A percentile compares a stretch with the other conserved stretches of the same genome.
phyloP scores from a whole-genome alignment of 176 grass and related monocot species.

The Rhynchospora pubera region DNA sequence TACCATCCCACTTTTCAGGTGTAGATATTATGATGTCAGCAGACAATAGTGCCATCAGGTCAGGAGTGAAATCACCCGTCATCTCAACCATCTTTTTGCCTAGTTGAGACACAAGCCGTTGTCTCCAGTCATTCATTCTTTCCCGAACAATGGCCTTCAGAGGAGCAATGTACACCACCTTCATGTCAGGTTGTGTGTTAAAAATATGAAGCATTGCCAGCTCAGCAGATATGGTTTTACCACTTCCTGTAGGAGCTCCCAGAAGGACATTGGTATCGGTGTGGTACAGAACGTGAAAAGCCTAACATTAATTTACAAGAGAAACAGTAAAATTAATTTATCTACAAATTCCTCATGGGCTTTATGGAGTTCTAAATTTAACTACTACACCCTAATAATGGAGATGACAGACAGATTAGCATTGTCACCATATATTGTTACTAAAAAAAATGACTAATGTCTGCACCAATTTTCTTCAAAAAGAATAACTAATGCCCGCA shows the following conservation, averaged over 20 bases:
- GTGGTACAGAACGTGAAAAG: conserved; percentile 94
- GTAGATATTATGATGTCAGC: conserved; percentile 99
- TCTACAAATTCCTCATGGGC: neutral
- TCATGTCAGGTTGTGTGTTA: conserved; percentile 91
- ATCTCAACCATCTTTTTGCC: conserved; percentile 99
- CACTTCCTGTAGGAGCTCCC: conserved; percentile 96
- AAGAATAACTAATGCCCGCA: conserved; percentile 4
- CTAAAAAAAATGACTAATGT: no score
- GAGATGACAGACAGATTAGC: neutral
- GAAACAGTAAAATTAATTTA: conserved; percentile 14
- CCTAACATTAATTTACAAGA: conserved; percentile 30
- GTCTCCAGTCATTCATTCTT: conserved; percentile 96
- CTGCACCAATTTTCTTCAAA: conserved; percentile 7
- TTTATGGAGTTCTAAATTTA: neutral
- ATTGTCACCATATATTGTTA: neutral
- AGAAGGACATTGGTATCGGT: conserved; percentile 82
- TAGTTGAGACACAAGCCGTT: conserved; percentile 74
- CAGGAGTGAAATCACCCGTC: conserved; percentile 96
- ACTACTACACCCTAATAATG: neutral
- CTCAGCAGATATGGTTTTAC: conserved; percentile 96
- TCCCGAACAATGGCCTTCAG: conserved; percentile 91
- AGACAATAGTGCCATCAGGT: conserved; percentile 79
- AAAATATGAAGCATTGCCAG: conserved; percentile 96
- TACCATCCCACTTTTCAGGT: conserved; percentile 99
- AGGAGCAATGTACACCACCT: conserved; percentile 98